Base-by-base conservation (phyloP, 2,329 filamentous ascomycete genomes). In the Verticillium klebahnii region DNA sequence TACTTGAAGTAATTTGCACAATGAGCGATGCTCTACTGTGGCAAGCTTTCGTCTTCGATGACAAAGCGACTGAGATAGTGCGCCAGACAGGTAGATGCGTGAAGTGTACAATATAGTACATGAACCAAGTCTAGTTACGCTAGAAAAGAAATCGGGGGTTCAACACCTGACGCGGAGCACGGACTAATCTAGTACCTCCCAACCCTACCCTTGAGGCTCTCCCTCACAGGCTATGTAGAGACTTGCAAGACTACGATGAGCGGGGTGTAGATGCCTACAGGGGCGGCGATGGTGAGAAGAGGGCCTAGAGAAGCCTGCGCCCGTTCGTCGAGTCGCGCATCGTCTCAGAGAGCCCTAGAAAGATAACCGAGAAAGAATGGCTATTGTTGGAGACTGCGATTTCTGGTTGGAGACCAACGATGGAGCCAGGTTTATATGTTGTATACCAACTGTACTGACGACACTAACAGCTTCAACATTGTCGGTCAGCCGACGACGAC, bases 281-380 rank as follows among this genome's bases (percentile, higher is more conserved):
- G 57, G 93, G 93, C 0, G 78, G 82, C 1, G 85, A 86, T 17
- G 93, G 93, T 0, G 85, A 89, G 70, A 88, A 92, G 61, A 83
- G 93, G 58, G 94, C 94, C 8, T 84, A 87, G 64, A 78, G 78
- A 67, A 98, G 98, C 70, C 73, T 98, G 65, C 82, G 83, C 70
- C 80, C 85, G 40, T 98, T 98, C 73, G 91, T 96, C 1, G 89
- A 96, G 77, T 89, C 89, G 56, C 95, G 98, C 75, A 82, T 97
- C 59, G 83, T 98, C 5, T 82, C 87, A 0, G 75, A 77, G 5
- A 91, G 86, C 69, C 92, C 93, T 0, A 98, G 94, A 93, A 75
- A 78, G 31, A 86, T 90, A 67, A 80, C 80, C 1, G 74, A 81
- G 66, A 92, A 89, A 75, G 80, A 85, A 84, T 87, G 77, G 90